A percentile compares a stretch with the other conserved stretches of the same genome.
Conservation (phyloP, 495 filamentous ascomycete genomes). For the Aspergillus olivimuriae region DNA sequence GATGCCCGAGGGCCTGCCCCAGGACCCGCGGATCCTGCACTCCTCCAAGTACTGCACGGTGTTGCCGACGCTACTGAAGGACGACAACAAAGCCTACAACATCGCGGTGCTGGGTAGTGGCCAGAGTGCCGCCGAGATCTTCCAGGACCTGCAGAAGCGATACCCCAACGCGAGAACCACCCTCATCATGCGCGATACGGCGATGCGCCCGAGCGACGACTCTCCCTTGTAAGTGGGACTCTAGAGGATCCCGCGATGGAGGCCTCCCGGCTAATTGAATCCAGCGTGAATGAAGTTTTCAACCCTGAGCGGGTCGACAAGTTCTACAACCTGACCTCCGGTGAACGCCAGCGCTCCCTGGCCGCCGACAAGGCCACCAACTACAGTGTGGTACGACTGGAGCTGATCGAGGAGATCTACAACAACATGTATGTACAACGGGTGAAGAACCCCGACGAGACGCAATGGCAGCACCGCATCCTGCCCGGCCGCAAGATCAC, state of each 20-base stretch:
- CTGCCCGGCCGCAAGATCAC: conserved; percentile 57
- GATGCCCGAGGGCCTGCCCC: conserved; percentile 62
- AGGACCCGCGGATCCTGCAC: conserved; percentile 68
- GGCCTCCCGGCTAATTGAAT: neutral
- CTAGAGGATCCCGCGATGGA: neutral
- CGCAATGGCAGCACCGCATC: conserved; percentile 75
- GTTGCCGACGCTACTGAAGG: conserved; percentile 52
- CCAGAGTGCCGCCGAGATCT: conserved; percentile 94
- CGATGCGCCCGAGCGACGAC: conserved; percentile 86
- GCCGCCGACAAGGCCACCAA: conserved; percentile 71
- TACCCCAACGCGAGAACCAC: conserved; percentile 75
- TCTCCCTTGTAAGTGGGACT: conserved; percentile 75
- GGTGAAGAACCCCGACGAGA: conserved; percentile 60
- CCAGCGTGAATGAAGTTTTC: conserved; percentile 92
- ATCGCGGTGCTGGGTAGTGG: conserved; percentile 84
- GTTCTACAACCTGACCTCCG: conserved; percentile 57
- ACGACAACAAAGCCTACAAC: conserved; percentile 52
- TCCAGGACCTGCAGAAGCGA: conserved; percentile 74
- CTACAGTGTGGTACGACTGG: conserved; percentile 85
- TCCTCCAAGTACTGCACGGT: conserved; percentile 77
- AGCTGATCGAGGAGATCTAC: conserved; percentile 82
- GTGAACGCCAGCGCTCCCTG: conserved; percentile 57
- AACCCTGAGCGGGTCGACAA: conserved; percentile 74
- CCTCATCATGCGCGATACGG: conserved; percentile 70
- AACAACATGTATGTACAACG: conserved; percentile 78